Evolutionary conservation across 116 monocot species (phyloP).

Genomic region (Phalaenopsis hybrid): DNA sequence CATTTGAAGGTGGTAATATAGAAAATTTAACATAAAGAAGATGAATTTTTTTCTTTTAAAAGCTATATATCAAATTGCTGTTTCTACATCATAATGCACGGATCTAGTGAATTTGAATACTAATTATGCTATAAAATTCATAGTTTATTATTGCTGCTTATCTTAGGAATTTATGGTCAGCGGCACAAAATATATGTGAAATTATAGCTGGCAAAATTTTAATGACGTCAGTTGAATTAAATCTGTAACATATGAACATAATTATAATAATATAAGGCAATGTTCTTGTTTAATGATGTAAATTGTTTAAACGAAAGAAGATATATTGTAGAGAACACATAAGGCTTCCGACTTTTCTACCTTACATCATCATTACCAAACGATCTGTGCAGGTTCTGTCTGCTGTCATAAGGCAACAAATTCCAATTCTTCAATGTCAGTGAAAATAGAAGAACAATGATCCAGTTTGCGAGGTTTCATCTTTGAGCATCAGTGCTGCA

Average conservation of each 20-base stretch:
- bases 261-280: neutral
- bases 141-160: neutral
- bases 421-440: conserved; percentile 39
- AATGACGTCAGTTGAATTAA: neutral
- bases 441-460: conserved; percentile 56
- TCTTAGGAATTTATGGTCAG: neutral
- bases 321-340: conserved; percentile 14
- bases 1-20: too few relatives aligned
- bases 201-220: neutral
- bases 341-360: conserved; percentile 13
- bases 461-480: conserved; percentile 36
- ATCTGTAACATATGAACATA: neutral
- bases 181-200: neutral
- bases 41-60: too few relatives aligned
- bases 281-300: neutral
- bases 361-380: conserved; percentile 49
- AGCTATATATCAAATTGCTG: too few relatives aligned
- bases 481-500: conserved; percentile 32
- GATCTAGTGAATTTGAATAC: neutral
- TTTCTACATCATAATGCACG: too few relatives aligned
- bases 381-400: conserved; percentile 89
- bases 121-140: neutral
- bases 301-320: neutral
- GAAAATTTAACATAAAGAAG: too few relatives aligned
- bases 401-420: conserved; percentile 53